A percentile compares a stretch with the other conserved stretches of the same genome.
Evolutionary conservation across 2,329 filamentous ascomycete species (phyloP).

Genomic region (Hirsutella minnesotensis): DNA sequence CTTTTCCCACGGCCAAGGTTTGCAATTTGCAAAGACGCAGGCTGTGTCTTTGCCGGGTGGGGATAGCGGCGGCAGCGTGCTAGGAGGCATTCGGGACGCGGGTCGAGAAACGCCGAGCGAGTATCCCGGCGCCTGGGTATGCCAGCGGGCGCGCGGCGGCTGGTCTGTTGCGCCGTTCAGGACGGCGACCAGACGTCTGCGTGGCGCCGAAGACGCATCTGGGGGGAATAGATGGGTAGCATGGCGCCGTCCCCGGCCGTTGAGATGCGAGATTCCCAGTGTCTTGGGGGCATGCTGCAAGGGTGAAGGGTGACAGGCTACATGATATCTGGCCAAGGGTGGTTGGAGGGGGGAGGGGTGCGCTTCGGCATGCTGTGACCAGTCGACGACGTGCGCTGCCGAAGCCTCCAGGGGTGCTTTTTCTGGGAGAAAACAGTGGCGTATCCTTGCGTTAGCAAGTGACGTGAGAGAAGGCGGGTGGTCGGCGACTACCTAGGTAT

Average conservation of each 20-base stretch:
- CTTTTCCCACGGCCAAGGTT: too few relatives aligned
- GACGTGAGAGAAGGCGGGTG: conserved; percentile 2
- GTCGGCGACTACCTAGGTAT: conserved; percentile 3
- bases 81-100: not conserved
- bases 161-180: conserved; percentile 1
- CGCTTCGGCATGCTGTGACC: not conserved
- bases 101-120: not conserved
- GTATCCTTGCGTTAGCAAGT: not conserved
- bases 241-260: conserved; percentile 5
- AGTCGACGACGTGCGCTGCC: not conserved
- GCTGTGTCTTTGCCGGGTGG: not conserved
- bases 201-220: conserved; percentile 8
- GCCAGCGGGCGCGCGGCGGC: not conserved
- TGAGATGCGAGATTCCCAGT: conserved; percentile 10
- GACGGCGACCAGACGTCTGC: conserved; percentile 4
- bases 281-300: conserved; percentile 8
- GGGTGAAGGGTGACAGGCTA: conserved; percentile 6
- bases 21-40: not conserved
- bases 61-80: not conserved
- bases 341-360: conserved; percentile 1
- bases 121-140: conserved; percentile 1
- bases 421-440: conserved; percentile 5
- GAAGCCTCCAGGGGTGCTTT: not conserved
- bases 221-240: conserved; percentile 3
- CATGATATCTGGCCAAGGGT: not conserved